Percentiles rank a stretch among this genome's conserved stretches.
phyloP scores from a whole-genome alignment of 1,284 basidiomycete species.

The Lignosus rhinocerotis region DNA sequence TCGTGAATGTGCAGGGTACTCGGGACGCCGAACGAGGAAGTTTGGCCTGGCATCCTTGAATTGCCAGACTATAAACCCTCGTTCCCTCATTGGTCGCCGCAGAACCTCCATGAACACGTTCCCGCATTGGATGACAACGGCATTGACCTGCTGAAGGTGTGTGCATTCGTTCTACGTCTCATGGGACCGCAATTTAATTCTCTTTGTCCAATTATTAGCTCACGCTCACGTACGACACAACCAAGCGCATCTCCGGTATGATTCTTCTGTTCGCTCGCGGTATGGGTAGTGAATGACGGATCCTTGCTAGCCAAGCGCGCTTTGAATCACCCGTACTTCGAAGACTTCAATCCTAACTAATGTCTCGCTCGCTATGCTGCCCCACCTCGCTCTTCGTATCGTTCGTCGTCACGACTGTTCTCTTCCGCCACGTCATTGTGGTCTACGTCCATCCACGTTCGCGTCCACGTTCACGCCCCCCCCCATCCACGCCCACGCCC shows the following conservation, averaged over 20 bases:
- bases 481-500: constrained; percentile 10
- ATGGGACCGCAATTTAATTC: neutral
- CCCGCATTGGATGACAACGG: constrained; percentile 71
- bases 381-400: neutral
- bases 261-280: neutral
- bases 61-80: constrained; percentile 96
- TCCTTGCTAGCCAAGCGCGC: constrained; percentile 75
- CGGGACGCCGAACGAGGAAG: constrained; percentile 92
- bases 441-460: neutral
- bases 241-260: constrained; percentile 89
- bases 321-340: constrained; percentile 81
- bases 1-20: constrained; percentile 59
- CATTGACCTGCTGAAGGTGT: constrained; percentile 76
- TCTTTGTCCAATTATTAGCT: constrained; percentile 41
- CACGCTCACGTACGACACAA: constrained; percentile 90
- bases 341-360: constrained; percentile 43
- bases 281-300: too few species aligned
- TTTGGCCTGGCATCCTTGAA: constrained; percentile 89
- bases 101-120: constrained; percentile 70
- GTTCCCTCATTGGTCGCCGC: constrained; percentile 91
- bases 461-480: neutral
- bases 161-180: constrained; percentile 19
- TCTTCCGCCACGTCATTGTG: neutral
- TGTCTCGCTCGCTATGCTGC: constrained; percentile 9
- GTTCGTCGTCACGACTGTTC: constrained; percentile 1